phyloP scores from a whole-genome alignment of 306 rosid species.

The Vachellia collinsii region DNA sequence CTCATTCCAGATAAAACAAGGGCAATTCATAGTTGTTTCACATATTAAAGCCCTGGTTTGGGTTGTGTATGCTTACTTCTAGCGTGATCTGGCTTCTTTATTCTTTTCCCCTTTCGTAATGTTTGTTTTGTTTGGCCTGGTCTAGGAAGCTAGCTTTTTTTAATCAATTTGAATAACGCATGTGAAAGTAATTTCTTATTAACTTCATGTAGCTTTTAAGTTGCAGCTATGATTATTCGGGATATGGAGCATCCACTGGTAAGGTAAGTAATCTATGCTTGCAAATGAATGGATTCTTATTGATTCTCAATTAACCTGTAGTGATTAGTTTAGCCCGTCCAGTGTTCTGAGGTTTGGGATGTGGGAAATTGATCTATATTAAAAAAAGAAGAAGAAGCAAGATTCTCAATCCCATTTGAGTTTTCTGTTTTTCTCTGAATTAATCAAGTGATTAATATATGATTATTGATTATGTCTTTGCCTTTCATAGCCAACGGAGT shows the following conservation, averaged over 20 bases:
- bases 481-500: conserved; percentile 63
- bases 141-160: background rate
- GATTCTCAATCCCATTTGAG: background rate
- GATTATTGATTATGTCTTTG: conserved; percentile 20
- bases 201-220: conserved; percentile 21
- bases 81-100: background rate
- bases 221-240: conserved; percentile 82
- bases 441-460: conserved; percentile 14
- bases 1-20: background rate
- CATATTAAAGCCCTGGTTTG: background rate
- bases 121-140: background rate
- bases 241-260: conserved; percentile 76
- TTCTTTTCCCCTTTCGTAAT: background rate
- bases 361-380: no score
- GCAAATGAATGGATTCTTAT: no score
- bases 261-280: conserved; percentile 63
- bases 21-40: background rate
- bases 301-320: no score
- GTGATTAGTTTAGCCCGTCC: no score
- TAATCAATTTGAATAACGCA: background rate
- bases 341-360: no score
- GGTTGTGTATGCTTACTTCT: background rate
- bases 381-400: background rate
- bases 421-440: background rate
- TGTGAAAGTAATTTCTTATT: background rate